Conservation (phyloP, 2,329 filamentous ascomycete species). For the Celoporthe dispersa region DNA sequence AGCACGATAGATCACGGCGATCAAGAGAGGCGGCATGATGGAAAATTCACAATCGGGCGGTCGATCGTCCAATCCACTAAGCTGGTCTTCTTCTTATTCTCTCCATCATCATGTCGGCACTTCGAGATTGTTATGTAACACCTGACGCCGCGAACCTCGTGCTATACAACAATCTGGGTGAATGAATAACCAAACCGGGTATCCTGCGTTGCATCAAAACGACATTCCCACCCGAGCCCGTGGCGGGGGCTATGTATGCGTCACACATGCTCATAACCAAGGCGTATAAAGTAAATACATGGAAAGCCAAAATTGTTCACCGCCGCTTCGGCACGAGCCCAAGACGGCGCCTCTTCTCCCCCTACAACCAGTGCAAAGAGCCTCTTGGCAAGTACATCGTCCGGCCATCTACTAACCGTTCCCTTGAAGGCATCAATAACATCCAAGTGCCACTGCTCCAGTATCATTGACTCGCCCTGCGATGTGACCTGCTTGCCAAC, state of each 20-base stretch:
- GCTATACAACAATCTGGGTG: conserved; percentile 29
- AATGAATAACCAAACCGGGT: conserved; percentile 25
- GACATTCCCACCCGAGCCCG: conserved; percentile 5
- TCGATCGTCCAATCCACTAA: conserved; percentile 4
- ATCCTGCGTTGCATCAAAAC: conserved; percentile 23
- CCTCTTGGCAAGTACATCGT: conserved; percentile 52
- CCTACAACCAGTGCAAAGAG: conserved; percentile 59
- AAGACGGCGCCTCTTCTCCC: conserved; percentile 47
- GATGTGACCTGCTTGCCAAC: conserved; percentile 55
- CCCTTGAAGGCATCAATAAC: conserved; percentile 58
- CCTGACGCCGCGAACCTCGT: conserved; percentile 20
- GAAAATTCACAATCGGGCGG: conserved; percentile 7
- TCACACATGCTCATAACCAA: conserved; percentile 23
- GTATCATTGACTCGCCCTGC: conserved; percentile 50
- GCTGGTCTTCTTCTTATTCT: conserved; percentile 7
- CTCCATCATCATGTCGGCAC: conserved; percentile 1
- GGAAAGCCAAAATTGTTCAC: conserved; percentile 22
- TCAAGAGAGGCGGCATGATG: conserved; percentile 7
- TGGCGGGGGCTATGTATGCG: conserved; percentile 14
- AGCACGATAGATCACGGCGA: conserved; percentile 34
- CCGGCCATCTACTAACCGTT: conserved; percentile 56
- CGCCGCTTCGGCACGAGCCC: conserved; percentile 32
- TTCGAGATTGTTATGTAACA: conserved; percentile 17
- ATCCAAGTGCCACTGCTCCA: conserved; percentile 63
- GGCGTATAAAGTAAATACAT: conserved; percentile 23